These are phyloP conservation scores for Serendipita sp. DNA, from an alignment of 768 basidiomycete genomes.

Conservation along the genomic window DNA sequence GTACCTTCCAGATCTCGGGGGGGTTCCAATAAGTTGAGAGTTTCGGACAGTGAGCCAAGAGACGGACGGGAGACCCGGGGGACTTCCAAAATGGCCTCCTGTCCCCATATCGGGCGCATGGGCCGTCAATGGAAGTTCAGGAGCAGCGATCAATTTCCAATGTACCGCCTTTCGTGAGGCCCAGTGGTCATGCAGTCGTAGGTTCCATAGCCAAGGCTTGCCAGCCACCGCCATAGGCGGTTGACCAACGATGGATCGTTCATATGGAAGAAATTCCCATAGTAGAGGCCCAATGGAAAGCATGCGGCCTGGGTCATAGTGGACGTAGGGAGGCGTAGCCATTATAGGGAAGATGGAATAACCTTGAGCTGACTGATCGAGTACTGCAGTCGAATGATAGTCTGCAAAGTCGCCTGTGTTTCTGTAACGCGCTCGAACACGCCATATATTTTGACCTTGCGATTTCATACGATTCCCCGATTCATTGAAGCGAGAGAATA, in stretches of 20 bases:
- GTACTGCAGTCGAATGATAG: background rate
- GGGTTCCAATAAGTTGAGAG: background rate
- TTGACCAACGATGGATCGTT: slow-evolving; percentile 1
- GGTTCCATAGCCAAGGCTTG: background rate
- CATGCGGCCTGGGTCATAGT: background rate
- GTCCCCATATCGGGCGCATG: background rate
- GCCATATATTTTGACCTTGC: slow-evolving; percentile 1
- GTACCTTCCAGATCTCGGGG: background rate
- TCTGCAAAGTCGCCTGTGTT: background rate
- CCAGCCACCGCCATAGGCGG: background rate
- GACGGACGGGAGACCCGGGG: background rate
- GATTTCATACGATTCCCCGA: slow-evolving; percentile 5
- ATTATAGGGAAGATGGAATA: no score
- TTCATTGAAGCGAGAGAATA: slow-evolving; percentile 5
- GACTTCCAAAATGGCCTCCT: background rate
- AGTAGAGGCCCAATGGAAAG: background rate
- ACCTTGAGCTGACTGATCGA: background rate
- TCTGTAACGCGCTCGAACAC: background rate
- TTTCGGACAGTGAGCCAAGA: background rate
- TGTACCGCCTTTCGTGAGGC: background rate
- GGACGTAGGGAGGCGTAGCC: background rate
- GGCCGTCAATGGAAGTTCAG: background rate
- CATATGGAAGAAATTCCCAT: slow-evolving; percentile 1
- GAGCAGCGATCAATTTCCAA: background rate
- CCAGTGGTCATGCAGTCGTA: background rate